phyloP scores from a whole-genome alignment of 164 flowering plant genomes.

The Sedum album region DNA sequence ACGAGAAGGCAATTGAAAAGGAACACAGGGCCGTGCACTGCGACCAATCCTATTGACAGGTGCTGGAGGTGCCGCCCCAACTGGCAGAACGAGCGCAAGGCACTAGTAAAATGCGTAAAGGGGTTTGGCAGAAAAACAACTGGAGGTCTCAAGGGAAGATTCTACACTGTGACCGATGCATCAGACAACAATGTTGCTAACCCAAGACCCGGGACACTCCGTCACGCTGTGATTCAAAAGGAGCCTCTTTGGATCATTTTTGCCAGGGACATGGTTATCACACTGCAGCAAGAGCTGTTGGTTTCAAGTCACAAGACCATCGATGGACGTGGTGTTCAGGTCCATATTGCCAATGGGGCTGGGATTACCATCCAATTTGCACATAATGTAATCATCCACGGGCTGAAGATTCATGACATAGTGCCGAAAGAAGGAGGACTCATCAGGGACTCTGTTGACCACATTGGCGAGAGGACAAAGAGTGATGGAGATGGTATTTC shows the following conservation, averaged over 20 bases:
- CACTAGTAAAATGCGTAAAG: neutral
- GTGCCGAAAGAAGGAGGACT: slow-evolving; percentile 21
- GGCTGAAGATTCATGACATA: slow-evolving; percentile 36
- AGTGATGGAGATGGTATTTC: slow-evolving; percentile 55
- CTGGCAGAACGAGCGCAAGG: slow-evolving; percentile 3
- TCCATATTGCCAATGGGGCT: slow-evolving; percentile 42
- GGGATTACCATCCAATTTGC: slow-evolving; percentile 45
- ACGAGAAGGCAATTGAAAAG: neutral
- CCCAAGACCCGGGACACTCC: slow-evolving; percentile 45
- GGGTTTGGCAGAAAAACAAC: slow-evolving; percentile 1
- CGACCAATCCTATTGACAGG: slow-evolving; percentile 1
- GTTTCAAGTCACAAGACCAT: slow-evolving; percentile 44
- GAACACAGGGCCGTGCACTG: neutral
- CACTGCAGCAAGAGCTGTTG: slow-evolving; percentile 34
- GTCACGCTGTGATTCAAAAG: slow-evolving; percentile 40
- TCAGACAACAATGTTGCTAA: slow-evolving; percentile 27
- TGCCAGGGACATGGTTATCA: slow-evolving; percentile 28
- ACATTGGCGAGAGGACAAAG: slow-evolving; percentile 25
- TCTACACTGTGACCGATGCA: slow-evolving; percentile 34
- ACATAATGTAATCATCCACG: slow-evolving; percentile 44
- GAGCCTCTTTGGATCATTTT: slow-evolving; percentile 50
- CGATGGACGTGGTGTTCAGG: slow-evolving; percentile 42
- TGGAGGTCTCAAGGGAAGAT: neutral
- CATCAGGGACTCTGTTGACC: slow-evolving; percentile 37
- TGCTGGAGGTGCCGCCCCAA: neutral